These are phyloP conservation scores for Wallacemonas sp. DNA, from an alignment of 208 protist genomes.

Conservation along the genomic window DNA sequence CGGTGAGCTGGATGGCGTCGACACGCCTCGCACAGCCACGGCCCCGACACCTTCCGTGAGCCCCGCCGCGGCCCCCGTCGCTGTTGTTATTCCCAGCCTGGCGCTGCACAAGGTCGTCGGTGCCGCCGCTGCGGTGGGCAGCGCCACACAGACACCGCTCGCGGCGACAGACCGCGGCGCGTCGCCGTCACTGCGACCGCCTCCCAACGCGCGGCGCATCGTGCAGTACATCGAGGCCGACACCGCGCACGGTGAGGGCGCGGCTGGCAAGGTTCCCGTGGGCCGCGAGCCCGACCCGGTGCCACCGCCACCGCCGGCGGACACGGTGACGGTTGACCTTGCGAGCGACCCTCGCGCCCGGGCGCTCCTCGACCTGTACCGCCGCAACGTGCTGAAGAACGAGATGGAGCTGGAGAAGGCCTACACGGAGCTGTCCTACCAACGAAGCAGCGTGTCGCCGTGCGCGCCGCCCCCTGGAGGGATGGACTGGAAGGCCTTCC, in stretches of 20 bases:
- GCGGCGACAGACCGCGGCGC: not conserved
- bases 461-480: constrained; percentile 12
- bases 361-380: constrained; percentile 8
- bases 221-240: constrained; percentile 12
- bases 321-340: not conserved
- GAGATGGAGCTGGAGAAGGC: constrained; percentile 21
- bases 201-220: constrained; percentile 4
- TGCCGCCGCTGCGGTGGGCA: not conserved
- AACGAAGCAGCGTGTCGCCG: constrained; percentile 22
- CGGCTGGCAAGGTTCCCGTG: not conserved
- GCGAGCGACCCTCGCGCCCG: constrained; percentile 2
- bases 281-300: not conserved
- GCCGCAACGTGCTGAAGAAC: constrained; percentile 2
- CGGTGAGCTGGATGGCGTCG: not conserved
- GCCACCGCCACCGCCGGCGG: not conserved
- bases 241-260: not conserved
- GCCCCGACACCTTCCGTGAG: not conserved
- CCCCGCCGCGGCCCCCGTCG: not conserved
- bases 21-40: not conserved
- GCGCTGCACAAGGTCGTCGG: not conserved
- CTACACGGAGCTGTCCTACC: constrained; percentile 29
- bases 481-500: constrained; percentile 25
- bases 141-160: not conserved
- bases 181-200: constrained; percentile 15
- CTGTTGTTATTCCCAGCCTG: not conserved